Evolutionary conservation across 2,329 filamentous ascomycete genomes (phyloP).

Genomic region (Penicillium sp.): DNA sequence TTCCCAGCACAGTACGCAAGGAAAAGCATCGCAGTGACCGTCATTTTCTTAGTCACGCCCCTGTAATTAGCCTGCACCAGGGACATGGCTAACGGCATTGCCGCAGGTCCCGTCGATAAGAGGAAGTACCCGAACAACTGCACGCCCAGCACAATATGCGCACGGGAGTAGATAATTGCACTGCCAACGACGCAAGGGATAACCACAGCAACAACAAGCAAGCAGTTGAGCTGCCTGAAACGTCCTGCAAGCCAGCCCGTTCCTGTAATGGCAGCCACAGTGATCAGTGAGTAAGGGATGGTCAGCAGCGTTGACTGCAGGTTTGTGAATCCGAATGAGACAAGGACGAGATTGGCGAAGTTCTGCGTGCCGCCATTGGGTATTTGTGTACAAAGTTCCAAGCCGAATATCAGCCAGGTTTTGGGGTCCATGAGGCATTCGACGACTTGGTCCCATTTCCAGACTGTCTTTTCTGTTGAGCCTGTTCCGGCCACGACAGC

Average conservation of each 20-base stretch:
- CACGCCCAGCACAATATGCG: slow-evolving; percentile 38
- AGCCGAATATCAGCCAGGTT: slow-evolving; percentile 60
- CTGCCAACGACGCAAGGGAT: slow-evolving; percentile 56
- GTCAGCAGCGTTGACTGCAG: slow-evolving; percentile 49
- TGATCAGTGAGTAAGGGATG: slow-evolving; percentile 60
- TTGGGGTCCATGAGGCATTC: slow-evolving; percentile 62
- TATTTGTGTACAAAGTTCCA: slow-evolving; percentile 56
- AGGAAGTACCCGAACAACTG: slow-evolving; percentile 62
- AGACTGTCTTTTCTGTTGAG: slow-evolving; percentile 50
- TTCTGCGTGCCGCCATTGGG: slow-evolving; percentile 64
- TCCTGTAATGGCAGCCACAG: slow-evolving; percentile 51
- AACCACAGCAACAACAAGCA: slow-evolving; percentile 55
- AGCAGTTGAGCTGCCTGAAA: slow-evolving; percentile 54
- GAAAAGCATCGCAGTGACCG: slow-evolving; percentile 59
- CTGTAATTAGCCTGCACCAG: slow-evolving; percentile 59
- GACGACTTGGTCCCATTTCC: slow-evolving; percentile 54
- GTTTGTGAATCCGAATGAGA: slow-evolving; percentile 23
- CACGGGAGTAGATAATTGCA: slow-evolving; percentile 55
- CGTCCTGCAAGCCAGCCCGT: slow-evolving; percentile 56
- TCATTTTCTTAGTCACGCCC: slow-evolving; percentile 63
- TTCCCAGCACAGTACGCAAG: slow-evolving; percentile 60
- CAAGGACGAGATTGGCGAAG: slow-evolving; percentile 41
- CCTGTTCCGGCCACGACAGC: slow-evolving; percentile 56
- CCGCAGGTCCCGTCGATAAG: slow-evolving; percentile 55
- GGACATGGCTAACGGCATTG: slow-evolving; percentile 58